Evolutionary conservation across 1,284 basidiomycete species (phyloP).

Genomic region (Neolentinus lepideus): DNA sequence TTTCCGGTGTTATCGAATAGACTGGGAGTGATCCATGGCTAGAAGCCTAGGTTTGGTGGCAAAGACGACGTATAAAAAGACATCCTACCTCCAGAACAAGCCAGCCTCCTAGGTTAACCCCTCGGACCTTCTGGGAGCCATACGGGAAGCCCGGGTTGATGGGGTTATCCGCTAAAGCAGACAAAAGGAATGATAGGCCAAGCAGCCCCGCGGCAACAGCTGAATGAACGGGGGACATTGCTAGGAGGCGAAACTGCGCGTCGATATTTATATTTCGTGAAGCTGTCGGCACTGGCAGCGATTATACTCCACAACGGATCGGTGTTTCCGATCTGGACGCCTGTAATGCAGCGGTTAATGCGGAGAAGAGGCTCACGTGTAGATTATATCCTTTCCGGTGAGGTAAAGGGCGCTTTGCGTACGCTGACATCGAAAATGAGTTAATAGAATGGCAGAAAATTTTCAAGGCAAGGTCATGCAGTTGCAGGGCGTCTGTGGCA

Average conservation of each 20-base stretch:
- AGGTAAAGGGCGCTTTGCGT: background rate
- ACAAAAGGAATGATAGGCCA: background rate
- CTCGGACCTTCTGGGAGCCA: slow-evolving; percentile 55
- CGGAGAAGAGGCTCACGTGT: background rate
- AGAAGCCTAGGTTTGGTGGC: background rate
- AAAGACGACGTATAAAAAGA: slow-evolving; percentile 2
- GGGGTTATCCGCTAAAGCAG: slow-evolving; percentile 9
- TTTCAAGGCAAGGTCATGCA: too few species aligned
- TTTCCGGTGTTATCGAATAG: slow-evolving; percentile 81
- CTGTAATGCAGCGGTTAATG: background rate
- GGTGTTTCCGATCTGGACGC: background rate
- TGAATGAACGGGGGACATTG: background rate
- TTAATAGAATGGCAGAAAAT: background rate
- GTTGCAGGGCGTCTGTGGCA: too few species aligned
- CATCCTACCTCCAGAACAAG: slow-evolving; percentile 60
- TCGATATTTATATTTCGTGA: background rate
- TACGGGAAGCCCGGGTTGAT: slow-evolving; percentile 39
- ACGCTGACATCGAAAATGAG: background rate
- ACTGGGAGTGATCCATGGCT: slow-evolving; percentile 84
- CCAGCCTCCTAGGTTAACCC: slow-evolving; percentile 78
- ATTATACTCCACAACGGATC: background rate
- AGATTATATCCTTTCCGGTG: background rate
- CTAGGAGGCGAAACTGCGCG: background rate
- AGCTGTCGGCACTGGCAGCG: background rate
- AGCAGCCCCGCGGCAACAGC: background rate